Evolutionary conservation across 768 basidiomycete species (phyloP), one percentile per base, ranked within the genome.

Genomic region (Coprinopsis sp.): DNA sequence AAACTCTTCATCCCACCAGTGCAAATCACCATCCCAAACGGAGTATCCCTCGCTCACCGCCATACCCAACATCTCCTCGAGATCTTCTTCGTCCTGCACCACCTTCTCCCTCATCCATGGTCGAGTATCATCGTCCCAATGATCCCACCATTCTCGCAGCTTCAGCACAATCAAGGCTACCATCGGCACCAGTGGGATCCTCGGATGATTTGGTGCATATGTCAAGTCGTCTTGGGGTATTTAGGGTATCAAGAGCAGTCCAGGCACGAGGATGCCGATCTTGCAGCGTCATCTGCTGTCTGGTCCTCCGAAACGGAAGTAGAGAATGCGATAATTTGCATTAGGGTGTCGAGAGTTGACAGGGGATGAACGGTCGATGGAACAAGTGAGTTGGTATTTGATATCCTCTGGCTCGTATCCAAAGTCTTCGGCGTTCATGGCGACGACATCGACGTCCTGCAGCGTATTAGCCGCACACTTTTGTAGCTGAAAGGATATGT

Each of bases 401-500:
- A 52, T 13, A 7, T 49, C 36, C 33, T 55, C 51, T 6, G 29
- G 16, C 14, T 49, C 24, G 33, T 19, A 5, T 2, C 19, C 14
- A 22, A 25, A 24, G 12, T 28, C 31, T 8, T 34, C 25, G 16
- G 46, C 27, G 25, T 51, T 40, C 42, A 53, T 51, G 5, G 66
- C 64, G 13, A 71, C 53, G 8, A 73, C 42, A 44, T 73, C 70
- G 10, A 70, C 70, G 46, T 73, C 71, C 71, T 71, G 34, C 19
- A 16, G 6, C 12, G 6, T 22, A 33, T 31, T 21, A n/a, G 12
- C 11, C 43, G 43, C 21, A 14, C 11, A n/a, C 19, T 19, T 22
- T 11, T 11, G 12, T 8, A 16, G 12, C 12, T 31, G 19, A 10
- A 6, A 44, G 18, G 16, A 14, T 14, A 16, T 33, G n/a, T n/a